phyloP scores from a whole-genome alignment of 305 asterid genomes.

The Stenogyne calaminthoides region DNA sequence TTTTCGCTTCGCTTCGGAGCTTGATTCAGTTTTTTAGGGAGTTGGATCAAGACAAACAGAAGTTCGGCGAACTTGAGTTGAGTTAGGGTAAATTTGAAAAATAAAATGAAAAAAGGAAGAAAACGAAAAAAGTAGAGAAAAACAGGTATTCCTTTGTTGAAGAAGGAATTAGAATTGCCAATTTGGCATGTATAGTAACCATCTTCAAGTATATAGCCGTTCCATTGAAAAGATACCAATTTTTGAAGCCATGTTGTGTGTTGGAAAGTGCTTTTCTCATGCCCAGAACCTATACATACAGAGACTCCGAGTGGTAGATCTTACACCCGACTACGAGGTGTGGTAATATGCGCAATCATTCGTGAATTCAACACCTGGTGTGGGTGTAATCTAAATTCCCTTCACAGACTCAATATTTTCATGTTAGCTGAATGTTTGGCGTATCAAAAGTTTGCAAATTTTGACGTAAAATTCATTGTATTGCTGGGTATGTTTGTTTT shows the following conservation, averaged over 20 bases:
- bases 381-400: background rate
- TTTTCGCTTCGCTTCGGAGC: conserved; percentile 79
- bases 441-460: background rate
- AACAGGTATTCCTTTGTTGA: conserved; percentile 20
- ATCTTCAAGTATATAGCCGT: conserved; percentile 15
- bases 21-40: conserved; percentile 62
- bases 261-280: conserved; percentile 3
- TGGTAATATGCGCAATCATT: background rate
- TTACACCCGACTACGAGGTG: no score
- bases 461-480: background rate
- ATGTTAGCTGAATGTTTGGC: background rate
- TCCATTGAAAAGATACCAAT: background rate
- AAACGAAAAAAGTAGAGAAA: background rate
- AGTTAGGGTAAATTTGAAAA: conserved; percentile 26
- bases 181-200: conserved; percentile 33
- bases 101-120: background rate
- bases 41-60: conserved; percentile 64
- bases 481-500: no score
- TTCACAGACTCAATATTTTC: background rate
- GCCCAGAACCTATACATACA: no score
- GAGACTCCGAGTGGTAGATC: no score
- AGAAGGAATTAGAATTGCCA: conserved; percentile 15
- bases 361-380: background rate
- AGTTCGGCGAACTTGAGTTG: conserved; percentile 58
- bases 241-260: conserved; percentile 28